Evolutionary conservation across 768 basidiomycete species (phyloP), one percentile per base, ranked within the genome.

Genomic region (Lactarius evosmus): DNA sequence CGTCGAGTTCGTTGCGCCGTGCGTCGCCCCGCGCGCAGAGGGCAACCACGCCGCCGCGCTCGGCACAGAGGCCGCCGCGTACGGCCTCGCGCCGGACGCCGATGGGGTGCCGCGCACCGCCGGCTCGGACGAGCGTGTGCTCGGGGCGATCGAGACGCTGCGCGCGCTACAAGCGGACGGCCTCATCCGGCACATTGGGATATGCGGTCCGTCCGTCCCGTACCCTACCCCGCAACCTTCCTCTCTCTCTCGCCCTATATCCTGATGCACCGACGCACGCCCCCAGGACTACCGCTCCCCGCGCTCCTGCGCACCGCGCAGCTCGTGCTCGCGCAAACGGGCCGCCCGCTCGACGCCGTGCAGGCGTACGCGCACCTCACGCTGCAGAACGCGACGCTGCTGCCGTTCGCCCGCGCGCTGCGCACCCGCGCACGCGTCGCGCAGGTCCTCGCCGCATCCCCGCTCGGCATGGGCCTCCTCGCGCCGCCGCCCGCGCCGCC

Each of bases 401-500:
- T 74, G 44, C 74, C 78, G 11, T 93, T 86, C 72, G 79, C 80
- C 30, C 75, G 80, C 12, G 80, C 82, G 44, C 81, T 94, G 60
- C 77, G 78, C 66, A 72, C 75, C 22, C 86, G 88, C 27, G 91
- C 91, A 0, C 76, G 82, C 56, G 82, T 95, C 50, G 72, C 74
- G 60, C 88, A 91, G 60, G 78, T 95, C 32, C 58, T 93, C 56
- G 78, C 87, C 2, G 93, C 93, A 1, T 93, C 92, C 2, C 93
- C 93, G 8, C 78, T 95, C 58, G 87, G 83, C 71, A 95, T 95
- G 93, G 88, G 87, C 0, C 81, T 95, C 3, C 80, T 95, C 36
- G 84, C 85, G 0, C 61, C 63, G 0, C 22, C 58, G 14, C 74
- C 78, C 3, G 72, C 71, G 0, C 79, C 81, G 2, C 88, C 88